Conservation (phyloP, 768 basidiomycete species). For the Saitozyma sp. region DNA sequence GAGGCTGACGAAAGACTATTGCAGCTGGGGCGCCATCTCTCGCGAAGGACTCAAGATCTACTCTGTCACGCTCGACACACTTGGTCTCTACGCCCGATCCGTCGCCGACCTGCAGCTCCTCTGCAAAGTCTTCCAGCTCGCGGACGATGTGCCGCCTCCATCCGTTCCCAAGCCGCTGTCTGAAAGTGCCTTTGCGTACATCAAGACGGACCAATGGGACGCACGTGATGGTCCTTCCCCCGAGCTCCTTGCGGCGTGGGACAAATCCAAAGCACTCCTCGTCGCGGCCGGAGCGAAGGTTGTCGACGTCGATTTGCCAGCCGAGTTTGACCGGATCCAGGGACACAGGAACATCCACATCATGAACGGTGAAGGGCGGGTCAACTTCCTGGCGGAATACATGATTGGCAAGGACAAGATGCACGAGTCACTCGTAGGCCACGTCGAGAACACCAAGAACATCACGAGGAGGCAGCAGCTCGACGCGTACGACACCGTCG, state of each 20-base stretch:
- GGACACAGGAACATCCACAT: slow-evolving; percentile 9
- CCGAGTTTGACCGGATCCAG: slow-evolving; percentile 30
- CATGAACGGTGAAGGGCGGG: slow-evolving; percentile 35
- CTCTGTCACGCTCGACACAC: slow-evolving; percentile 43
- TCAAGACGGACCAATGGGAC: slow-evolving; percentile 32
- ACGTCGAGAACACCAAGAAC: slow-evolving; percentile 34
- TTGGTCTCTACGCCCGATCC: slow-evolving; percentile 48
- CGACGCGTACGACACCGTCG: slow-evolving; percentile 43
- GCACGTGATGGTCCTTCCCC: slow-evolving; percentile 17
- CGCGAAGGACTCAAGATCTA: slow-evolving; percentile 45
- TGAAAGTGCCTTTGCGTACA: slow-evolving; percentile 36
- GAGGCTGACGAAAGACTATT: background rate
- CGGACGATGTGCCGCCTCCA: slow-evolving; percentile 30
- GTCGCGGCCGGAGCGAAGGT: slow-evolving; percentile 38
- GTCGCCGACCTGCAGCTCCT: slow-evolving; percentile 46
- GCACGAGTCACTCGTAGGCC: slow-evolving; percentile 19
- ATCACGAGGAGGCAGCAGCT: slow-evolving; percentile 24
- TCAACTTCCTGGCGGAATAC: slow-evolving; percentile 45
- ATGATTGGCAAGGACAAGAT: slow-evolving; percentile 19
- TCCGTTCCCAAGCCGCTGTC: slow-evolving; percentile 26
- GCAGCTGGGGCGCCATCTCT: slow-evolving; percentile 41
- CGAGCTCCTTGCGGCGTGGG: slow-evolving; percentile 26
- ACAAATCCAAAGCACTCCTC: slow-evolving; percentile 31
- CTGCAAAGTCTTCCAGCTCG: slow-evolving; percentile 29
- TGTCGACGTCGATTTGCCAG: slow-evolving; percentile 41